A percentile compares a stretch with the other conserved stretches of the same genome.
Conservation (phyloP, 306 rosid species). For the Glycyrrhiza uralensis region DNA sequence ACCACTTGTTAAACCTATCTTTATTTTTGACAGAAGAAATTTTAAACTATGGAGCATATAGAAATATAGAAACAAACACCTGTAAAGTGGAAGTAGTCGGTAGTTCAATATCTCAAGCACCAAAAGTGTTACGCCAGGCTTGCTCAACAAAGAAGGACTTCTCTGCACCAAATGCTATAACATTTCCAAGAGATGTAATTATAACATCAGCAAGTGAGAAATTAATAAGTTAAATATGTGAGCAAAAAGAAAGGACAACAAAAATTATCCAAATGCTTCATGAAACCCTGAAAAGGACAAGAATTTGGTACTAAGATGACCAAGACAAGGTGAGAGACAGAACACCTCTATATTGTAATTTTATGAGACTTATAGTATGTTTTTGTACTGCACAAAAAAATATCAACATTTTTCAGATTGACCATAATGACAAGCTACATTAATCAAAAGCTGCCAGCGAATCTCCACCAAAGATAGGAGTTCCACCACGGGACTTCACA, state of each 20-base stretch:
- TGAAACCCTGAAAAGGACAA: constrained; percentile 9
- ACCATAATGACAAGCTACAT: constrained; percentile 9
- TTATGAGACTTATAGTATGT: not conserved
- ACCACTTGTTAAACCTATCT: not conserved
- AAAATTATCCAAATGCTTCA: constrained; percentile 10
- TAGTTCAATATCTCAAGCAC: constrained; percentile 97
- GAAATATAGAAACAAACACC: constrained; percentile 47
- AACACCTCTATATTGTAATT: not conserved
- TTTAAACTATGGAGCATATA: not conserved
- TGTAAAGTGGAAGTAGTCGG: constrained; percentile 93
- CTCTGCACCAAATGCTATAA: constrained; percentile 81
- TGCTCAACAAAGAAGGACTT: constrained; percentile 79
- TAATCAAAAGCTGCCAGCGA: not conserved
- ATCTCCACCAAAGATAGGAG: constrained; percentile 8
- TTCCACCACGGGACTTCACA: constrained; percentile 1
- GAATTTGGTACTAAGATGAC: not conserved
- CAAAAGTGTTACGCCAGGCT: constrained; percentile 88
- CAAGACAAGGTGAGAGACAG: constrained; percentile 15
- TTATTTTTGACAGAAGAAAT: not conserved
- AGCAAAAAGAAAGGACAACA: constrained; percentile 1
- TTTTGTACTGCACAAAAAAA: constrained; percentile 19
- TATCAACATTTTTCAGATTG: not conserved
- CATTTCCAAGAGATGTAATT: constrained; percentile 22
- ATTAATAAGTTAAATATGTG: not conserved
- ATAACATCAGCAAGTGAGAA: not conserved